Percentiles rank a stretch among this genome's conserved stretches.
Evolutionary conservation across 2,329 filamentous ascomycete genomes (phyloP).

Genomic region (Penicillium sp.): DNA sequence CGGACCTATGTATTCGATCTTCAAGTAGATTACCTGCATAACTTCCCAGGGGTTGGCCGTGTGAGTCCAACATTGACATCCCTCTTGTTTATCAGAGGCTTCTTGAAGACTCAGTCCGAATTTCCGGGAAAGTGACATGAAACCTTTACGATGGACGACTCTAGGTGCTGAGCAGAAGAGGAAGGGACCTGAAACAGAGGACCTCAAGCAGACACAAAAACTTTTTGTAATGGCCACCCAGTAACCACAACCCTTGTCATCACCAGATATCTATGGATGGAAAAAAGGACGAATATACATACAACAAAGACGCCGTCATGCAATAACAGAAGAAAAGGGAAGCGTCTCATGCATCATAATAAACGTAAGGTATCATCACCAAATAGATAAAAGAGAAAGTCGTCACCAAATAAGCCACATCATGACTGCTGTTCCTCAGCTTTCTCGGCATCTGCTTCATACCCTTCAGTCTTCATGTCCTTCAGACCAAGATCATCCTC

Average conservation of each 20-base stretch:
- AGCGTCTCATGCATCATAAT: constrained; percentile 26
- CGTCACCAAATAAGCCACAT: constrained; percentile 17
- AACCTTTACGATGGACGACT: too few relatives aligned
- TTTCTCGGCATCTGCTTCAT: constrained; percentile 58
- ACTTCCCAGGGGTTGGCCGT: too few relatives aligned
- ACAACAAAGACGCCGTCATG: constrained; percentile 25
- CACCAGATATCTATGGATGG: constrained; percentile 26
- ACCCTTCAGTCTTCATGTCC: constrained; percentile 91
- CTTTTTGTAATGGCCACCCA: constrained; percentile 13
- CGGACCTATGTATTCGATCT: too few relatives aligned
- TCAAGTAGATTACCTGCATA: too few relatives aligned
- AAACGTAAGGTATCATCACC: constrained; percentile 16
- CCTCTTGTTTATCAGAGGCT: too few relatives aligned
- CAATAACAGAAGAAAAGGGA: constrained; percentile 14
- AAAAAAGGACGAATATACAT: constrained; percentile 22
- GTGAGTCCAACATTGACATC: too few relatives aligned
- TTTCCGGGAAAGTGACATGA: too few relatives aligned
- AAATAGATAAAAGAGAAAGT: constrained; percentile 10
- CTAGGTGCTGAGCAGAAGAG: too few relatives aligned
- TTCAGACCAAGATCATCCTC: constrained; percentile 86
- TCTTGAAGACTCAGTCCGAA: too few relatives aligned
- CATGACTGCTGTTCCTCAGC: constrained; percentile 30
- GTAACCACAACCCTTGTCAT: constrained; percentile 11
- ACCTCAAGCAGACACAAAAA: constrained; percentile 3
- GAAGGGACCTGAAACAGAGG: background rate